Base-by-base conservation (phyloP, 2,329 filamentous ascomycete species). In the Aspergillus candidus region DNA sequence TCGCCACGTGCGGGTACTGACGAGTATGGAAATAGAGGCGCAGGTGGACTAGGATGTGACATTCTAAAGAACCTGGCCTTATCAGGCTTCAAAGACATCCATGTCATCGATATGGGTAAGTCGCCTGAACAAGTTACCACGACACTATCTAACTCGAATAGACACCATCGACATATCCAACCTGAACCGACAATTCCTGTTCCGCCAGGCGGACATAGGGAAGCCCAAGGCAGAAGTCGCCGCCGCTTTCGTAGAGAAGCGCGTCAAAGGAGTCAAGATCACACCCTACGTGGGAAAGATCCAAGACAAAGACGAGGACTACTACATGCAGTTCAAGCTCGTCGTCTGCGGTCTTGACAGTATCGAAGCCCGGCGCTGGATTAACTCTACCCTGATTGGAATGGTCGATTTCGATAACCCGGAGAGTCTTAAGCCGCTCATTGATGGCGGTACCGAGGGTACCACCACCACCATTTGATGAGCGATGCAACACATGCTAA, bases 91-190 rank as follows among this genome's bases (percentile, higher is more conserved):
- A 94, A 86, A 67, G 82, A 95, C 60, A 96, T 98, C 55, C 89
- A 98, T 72, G 93, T 98, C 47, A 97, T 98, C 58, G 93, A 98
- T 70, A 98, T 98, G 93, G 88, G 86, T 85, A 69, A 46, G 75
- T 62, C n/a, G 12, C 32, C 22, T 14, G 14, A 17, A 27, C 2
- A 6, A 22, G n/a, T 15, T 17, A 7, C 11, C n/a, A 35, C 11
- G 18, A 15, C 11, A n/a, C 11, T 6, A 35, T 36, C 48, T 57
- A 44, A 64, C 49, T 43, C 17, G n/a, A 15, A 32, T 54, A 88
- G 89, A 98, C 68, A 98, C 91, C 1, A 98, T 98, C 66, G 93
- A 98, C 62, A 91, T 98, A 48, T 96, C 90, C 40, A 98, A 98
- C 65, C 78, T 98, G 15, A 98, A 98, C 69, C 85, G 93, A 34